Base-by-base conservation (phyloP, 148 eudicot species). In the Rhododendron kiyosumense region DNA sequence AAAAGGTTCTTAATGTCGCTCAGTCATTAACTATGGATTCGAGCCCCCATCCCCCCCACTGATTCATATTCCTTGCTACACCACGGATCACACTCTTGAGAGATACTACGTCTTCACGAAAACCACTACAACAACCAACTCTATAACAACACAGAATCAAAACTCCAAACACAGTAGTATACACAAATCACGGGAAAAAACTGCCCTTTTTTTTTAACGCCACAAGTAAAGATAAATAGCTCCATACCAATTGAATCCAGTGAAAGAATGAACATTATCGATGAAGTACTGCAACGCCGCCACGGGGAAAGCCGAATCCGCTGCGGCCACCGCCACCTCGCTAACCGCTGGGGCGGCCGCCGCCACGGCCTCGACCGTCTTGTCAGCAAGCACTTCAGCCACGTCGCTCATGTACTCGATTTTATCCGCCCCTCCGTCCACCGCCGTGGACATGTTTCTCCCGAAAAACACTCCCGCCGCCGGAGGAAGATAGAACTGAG, bases 241-340 rank as follows among this genome's bases (percentile, higher is more conserved):
- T 85, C 54, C 93, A 86, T 85, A 97, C 99, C 99, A 95, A 82
- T 87, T 67, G 49, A 91, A 87, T 36, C 98, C 98, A 2, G 96
- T 92, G 81, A 88, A 82, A 10, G 83, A n/a, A 87, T 97, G 99
- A 75, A 97, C 90, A 34, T 85, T 88, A 34, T 93, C 98, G 83
- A 97, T 97, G 79, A 93, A 76, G 59, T 95, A 91, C 90, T 95
- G 99, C 92, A 95, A 88, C 15, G 91, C 94, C 0, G 96, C 96
- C 52, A 97, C 95, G 0, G 99, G 98, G 1, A 82, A 87, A 13
- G 91, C 94, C 38, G 99, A 97, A 89, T 95, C 99, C 2, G 96
- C 98, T 30, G 99, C 98, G 10, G 98, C 99, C 84, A 88, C 59
- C 0, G 98, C 98, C 49, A 97, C 98, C 87, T 97, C 99, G 78